Base-by-base conservation (phyloP, 331 rosid genomes). In the Quercus tomentella region DNA sequence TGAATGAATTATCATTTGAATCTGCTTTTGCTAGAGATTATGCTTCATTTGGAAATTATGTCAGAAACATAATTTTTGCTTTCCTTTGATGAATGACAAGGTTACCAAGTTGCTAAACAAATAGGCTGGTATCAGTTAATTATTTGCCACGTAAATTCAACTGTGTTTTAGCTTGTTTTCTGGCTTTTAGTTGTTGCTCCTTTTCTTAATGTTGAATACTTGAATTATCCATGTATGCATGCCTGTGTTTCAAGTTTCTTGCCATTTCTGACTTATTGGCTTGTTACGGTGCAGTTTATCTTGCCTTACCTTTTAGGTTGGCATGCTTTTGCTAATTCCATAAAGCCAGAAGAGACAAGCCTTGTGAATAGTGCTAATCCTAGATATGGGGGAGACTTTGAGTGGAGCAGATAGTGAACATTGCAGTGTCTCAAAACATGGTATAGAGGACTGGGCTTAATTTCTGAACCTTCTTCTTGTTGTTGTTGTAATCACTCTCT, bases 231-330 rank as follows among this genome's bases (percentile, higher is more conserved):
- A 56, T 12, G 1, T 69, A 49, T 45, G 52, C 67, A 37, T 70
- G 9, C 45, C 75, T 37, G 33, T 51, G 25, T 25, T 56, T 25
- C 33, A 70, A 43, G 20, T 57, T 35, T 72, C 67, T 45, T 56
- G 58, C 41, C 77, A 6, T 25, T 52, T 78, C 23, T 18, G 70
- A 66, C 35, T 31, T 81, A 73, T 15, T 85, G 35, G n/a, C 68
- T 22, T 15, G 69, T 45, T 80, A 49, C 4, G 82, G 8, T 83
- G 89, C 87, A 95, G 99, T 95, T 67, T 81, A 84, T 95, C 88
- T 60, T 89, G 88, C 99, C 97, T 3, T 87, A 87, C 85, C 90
- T 91, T 61, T 72, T 93, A 21, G 98, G 99, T 72, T 95, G 99
- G 99, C 96, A 93, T 79, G 84, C 96, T 25, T 90, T 86, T 81